Evolutionary conservation across 495 filamentous ascomycete species (phyloP).

Genomic region (Penicillium verhagenii): DNA sequence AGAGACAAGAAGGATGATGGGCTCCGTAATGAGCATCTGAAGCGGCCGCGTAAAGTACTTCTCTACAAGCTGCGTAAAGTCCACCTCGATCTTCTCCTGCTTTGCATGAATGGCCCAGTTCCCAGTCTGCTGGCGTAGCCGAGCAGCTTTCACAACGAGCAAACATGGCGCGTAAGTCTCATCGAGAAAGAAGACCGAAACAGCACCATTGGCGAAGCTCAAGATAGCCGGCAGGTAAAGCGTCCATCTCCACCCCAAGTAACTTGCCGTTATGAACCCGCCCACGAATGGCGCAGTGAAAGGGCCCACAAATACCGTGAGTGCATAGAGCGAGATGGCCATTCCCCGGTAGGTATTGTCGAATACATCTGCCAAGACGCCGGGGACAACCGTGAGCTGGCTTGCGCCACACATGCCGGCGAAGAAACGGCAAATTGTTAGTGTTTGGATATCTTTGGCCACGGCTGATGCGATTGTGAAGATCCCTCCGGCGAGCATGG

Average conservation of each 20-base stretch:
- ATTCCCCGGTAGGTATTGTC: conserved; percentile 46
- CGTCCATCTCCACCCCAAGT: conserved; percentile 51
- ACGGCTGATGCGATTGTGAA: conserved; percentile 57
- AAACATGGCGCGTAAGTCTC: conserved; percentile 45
- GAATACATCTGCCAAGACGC: conserved; percentile 53
- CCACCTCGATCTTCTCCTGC: conserved; percentile 47
- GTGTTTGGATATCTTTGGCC: conserved; percentile 56
- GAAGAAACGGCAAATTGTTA: conserved; percentile 54
- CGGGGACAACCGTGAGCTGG: conserved; percentile 50
- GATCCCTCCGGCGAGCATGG: conserved; percentile 50
- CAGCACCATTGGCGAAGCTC: conserved; percentile 23
- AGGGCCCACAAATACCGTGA: conserved; percentile 50
- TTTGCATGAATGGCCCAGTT: conserved; percentile 51
- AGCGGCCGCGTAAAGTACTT: conserved; percentile 47
- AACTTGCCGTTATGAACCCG: conserved; percentile 39
- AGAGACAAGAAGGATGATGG: conserved; percentile 45
- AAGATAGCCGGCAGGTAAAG: conserved; percentile 44
- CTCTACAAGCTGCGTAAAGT: conserved; percentile 32
- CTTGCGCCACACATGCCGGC: conserved; percentile 50
- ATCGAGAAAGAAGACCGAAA: conserved; percentile 29
- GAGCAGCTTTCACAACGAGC: conserved; percentile 38
- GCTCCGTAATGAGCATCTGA: conserved; percentile 44
- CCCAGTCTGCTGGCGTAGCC: conserved; percentile 36
- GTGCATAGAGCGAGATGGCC: conserved; percentile 51
- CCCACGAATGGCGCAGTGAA: conserved; percentile 48